These are phyloP conservation scores for Penicillium flavigenum DNA, from an alignment of 495 filamentous ascomycete genomes.

Conservation along the genomic window DNA sequence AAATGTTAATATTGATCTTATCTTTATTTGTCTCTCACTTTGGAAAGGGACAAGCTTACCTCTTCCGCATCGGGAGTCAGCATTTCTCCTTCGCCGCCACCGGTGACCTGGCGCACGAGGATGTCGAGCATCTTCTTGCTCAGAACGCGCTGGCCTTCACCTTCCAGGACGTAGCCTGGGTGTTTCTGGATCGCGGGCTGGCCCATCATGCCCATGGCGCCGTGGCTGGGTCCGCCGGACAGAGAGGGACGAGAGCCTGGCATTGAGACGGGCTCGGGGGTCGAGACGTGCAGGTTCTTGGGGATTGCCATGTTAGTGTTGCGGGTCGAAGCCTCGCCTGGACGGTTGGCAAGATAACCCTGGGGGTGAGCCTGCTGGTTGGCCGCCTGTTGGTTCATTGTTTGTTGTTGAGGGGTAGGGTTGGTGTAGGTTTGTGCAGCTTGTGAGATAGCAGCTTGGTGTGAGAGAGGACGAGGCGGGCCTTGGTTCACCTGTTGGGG, in stretches of 20 bases:
- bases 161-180: slow-evolving; percentile 79
- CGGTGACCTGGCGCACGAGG: slow-evolving; percentile 88
- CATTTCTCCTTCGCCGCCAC: slow-evolving; percentile 66
- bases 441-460: slow-evolving; percentile 60
- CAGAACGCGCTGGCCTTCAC: slow-evolving; percentile 82
- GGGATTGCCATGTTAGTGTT: slow-evolving; percentile 72
- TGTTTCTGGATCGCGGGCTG: slow-evolving; percentile 82
- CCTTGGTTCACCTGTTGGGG: slow-evolving; percentile 47
- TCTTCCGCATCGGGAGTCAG: slow-evolving; percentile 92
- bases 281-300: slow-evolving; percentile 68
- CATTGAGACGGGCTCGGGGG: slow-evolving; percentile 70
- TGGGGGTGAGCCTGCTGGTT: slow-evolving; percentile 54
- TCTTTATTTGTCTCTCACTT: background rate
- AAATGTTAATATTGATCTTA: slow-evolving; percentile 16
- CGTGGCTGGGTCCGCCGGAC: slow-evolving; percentile 68
- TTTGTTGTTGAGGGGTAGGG: slow-evolving; percentile 39
- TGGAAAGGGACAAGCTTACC: slow-evolving; percentile 51
- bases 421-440: slow-evolving; percentile 56
- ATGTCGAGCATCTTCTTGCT: slow-evolving; percentile 97
- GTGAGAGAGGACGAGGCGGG: slow-evolving; percentile 58
- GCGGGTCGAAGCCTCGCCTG: slow-evolving; percentile 46
- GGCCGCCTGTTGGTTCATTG: slow-evolving; percentile 32
- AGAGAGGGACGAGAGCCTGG: slow-evolving; percentile 72
- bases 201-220: slow-evolving; percentile 72
- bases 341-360: slow-evolving; percentile 49